A percentile compares a stretch with the other conserved stretches of the same genome.
phyloP scores from a whole-genome alignment of 768 basidiomycete genomes.

The Mycena amicta region DNA sequence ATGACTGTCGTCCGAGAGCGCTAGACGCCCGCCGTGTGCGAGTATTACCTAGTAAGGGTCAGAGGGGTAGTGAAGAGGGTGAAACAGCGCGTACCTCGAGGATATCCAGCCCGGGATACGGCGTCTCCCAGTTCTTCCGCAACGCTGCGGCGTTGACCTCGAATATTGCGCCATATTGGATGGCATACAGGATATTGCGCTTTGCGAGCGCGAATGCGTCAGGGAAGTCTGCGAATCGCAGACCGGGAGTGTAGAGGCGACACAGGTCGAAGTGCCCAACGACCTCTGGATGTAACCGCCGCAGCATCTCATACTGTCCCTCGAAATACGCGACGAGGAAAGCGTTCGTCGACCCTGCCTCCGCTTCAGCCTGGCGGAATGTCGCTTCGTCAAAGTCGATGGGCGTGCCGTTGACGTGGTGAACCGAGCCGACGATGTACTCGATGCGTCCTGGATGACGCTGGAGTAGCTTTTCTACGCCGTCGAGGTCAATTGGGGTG shows the following conservation, averaged over 20 bases:
- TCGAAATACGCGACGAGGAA: conserved; percentile 82
- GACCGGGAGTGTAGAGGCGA: conserved; percentile 74
- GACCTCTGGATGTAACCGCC: conserved; percentile 78
- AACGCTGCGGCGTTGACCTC: conserved; percentile 93
- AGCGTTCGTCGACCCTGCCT: conserved; percentile 33
- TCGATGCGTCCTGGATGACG: conserved; percentile 60
- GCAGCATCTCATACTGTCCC: conserved; percentile 73
- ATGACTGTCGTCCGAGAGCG: conserved; percentile 95
- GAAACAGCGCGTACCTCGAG: conserved; percentile 54
- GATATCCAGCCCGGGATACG: conserved; percentile 84
- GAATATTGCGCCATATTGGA: conserved; percentile 86
- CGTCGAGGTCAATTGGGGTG: conserved; percentile 62
- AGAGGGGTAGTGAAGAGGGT: conserved; percentile 6
- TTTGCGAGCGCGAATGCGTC: conserved; percentile 64
- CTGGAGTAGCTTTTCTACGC: conserved; percentile 55
- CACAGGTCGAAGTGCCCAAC: conserved; percentile 95
- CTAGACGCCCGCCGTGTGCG: conserved; percentile 69
- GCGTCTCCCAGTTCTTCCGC: conserved; percentile 83
- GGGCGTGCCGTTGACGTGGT: conserved; percentile 85
- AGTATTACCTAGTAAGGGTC: conserved; percentile 60
- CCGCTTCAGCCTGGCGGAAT: conserved; percentile 61
- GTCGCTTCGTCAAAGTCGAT: conserved; percentile 89
- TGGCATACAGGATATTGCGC: conserved; percentile 74
- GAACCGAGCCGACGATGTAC: conserved; percentile 90
- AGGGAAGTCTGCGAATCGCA: conserved; percentile 59